Conservation (phyloP, 2,329 filamentous ascomycete genomes). For the Verticillium dahliae region DNA sequence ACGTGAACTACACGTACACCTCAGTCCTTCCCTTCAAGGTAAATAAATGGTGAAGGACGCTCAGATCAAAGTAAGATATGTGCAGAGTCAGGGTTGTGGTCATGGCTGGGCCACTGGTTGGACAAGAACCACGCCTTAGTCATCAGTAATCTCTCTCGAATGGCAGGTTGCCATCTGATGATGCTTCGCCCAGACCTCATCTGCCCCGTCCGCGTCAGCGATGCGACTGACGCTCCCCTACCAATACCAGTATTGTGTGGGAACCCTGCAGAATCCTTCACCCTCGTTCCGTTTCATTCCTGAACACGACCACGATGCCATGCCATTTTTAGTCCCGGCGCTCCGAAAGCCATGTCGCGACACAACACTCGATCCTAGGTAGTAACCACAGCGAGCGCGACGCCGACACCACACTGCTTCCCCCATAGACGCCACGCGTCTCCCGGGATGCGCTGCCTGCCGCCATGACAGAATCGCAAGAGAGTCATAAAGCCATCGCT, state of each 20-base stretch:
- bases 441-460: neutral
- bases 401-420: no score
- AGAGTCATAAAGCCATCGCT: conserved; percentile 38
- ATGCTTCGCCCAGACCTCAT: neutral
- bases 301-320: neutral
- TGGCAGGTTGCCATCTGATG: no score
- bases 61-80: no score
- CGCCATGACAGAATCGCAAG: conserved; percentile 12
- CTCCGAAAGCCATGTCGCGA: neutral
- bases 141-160: no score
- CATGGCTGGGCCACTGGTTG: no score
- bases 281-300: no score
- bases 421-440: neutral
- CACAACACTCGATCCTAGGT: neutral
- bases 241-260: neutral
- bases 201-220: neutral
- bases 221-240: neutral
- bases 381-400: neutral
- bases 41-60: no score
- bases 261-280: neutral
- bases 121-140: no score
- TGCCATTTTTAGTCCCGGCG: neutral
- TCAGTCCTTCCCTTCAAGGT: no score
- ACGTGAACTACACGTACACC: no score
- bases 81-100: no score